These are phyloP conservation scores for Fusarium avenaceum DNA, from an alignment of 2,329 filamentous ascomycete genomes.

Conservation along the genomic window DNA sequence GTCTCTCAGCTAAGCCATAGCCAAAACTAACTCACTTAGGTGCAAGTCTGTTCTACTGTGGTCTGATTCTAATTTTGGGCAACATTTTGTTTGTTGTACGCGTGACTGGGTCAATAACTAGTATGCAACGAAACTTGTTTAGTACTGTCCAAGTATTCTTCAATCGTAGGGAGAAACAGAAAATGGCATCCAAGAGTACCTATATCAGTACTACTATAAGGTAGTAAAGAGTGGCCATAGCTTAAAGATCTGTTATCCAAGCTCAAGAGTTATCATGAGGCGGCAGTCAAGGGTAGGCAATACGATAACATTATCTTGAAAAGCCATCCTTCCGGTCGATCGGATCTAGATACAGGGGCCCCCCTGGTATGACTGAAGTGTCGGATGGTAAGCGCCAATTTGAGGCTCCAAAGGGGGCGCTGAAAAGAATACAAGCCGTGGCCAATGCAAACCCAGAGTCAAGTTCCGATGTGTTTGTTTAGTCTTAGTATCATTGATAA, in stretches of 20 bases:
- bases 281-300: not conserved
- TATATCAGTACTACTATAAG: not conserved
- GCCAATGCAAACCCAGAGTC: slow-evolving; percentile 16
- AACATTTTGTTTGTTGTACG: not conserved
- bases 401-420: slow-evolving; percentile 39
- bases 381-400: slow-evolving; percentile 45
- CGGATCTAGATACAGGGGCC: slow-evolving; percentile 45
- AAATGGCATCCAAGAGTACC: too few relatives aligned
- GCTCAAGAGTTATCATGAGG: not conserved
- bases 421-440: slow-evolving; percentile 15
- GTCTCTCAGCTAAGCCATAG: slow-evolving; percentile 5
- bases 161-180: too few relatives aligned
- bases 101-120: not conserved
- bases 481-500: slow-evolving; percentile 5
- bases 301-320: slow-evolving; percentile 23
- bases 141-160: not conserved
- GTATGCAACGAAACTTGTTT: not conserved
- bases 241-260: not conserved
- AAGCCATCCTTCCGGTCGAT: slow-evolving; percentile 40
- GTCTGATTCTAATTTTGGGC: slow-evolving; percentile 23
- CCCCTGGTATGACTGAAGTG: slow-evolving; percentile 22
- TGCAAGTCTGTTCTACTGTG: slow-evolving; percentile 11
- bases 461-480: slow-evolving; percentile 2
- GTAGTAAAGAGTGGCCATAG: not conserved
- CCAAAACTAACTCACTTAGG: slow-evolving; percentile 3